Base-by-base conservation (phyloP, 1,284 basidiomycete genomes). In the Singerocomus rubriflavus region DNA sequence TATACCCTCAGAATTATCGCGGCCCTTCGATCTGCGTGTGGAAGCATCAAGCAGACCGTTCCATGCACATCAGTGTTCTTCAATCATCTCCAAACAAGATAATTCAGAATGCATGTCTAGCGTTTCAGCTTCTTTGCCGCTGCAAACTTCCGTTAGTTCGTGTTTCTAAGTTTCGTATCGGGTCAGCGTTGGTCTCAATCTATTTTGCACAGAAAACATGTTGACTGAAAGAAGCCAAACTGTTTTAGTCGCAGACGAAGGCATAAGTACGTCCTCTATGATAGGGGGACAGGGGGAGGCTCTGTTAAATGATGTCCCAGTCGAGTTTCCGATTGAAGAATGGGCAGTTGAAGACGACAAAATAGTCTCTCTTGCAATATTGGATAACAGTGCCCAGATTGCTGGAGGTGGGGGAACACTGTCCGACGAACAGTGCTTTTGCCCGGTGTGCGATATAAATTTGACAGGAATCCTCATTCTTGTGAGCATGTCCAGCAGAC, bases 261-360 rank as follows among this genome's bases (percentile, higher is more conserved):
- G 32, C 4, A n/a, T 13, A 21, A 21, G 21, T 21, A 21, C 21
- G 6, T 42, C 36, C 17, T 6, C n/a, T 16, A 11, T n/a, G 21
- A n/a, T 32, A 16, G 41, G 14, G 9, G 29, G 30, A n/a, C 34
- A 16, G 41, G 14, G 9, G 29, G 30, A 6, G 29, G 16, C 29
- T 35, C 39, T 11, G 29, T 4, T 26, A 21, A 21, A 33, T 27
- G 46, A 42, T 2, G 13, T 31, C 14, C 3, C 16, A 12, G 25
- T 31, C 11, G 66, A 68, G 34, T 57, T 67, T 30, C 67, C 50
- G 14, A 29, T 59, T 4, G 64, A 72, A 26, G 77, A 79, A 16
- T 88, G 85, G 85, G 75, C 68, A 35, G 77, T 65, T 57, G 81
- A 77, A 6, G 84, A 89, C 56, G 84, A 87, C 55, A 85, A 87